Percentiles rank a stretch among this genome's conserved stretches.
Conservation (phyloP, 2,329 filamentous ascomycete species). For the Fusarium sp. region DNA sequence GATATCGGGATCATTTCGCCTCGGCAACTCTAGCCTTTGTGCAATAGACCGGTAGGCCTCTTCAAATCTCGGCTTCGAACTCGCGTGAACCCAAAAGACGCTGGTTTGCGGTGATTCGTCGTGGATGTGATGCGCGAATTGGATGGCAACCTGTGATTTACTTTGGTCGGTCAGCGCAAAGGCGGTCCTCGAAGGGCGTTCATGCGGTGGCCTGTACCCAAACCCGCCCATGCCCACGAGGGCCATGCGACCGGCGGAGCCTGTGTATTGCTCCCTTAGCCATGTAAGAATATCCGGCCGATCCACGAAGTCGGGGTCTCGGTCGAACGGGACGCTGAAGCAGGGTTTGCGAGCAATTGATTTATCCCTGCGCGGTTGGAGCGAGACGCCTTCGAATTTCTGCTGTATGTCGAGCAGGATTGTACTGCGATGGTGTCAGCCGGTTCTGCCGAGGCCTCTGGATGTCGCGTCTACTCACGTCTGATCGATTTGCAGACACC, state of each 20-base stretch:
- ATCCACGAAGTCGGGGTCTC: constrained; percentile 48
- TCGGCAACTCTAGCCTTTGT: too few species aligned
- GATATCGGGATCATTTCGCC: too few species aligned
- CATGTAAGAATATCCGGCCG: constrained; percentile 43
- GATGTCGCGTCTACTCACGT: background rate
- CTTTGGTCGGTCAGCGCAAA: too few species aligned
- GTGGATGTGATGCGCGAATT: too few species aligned
- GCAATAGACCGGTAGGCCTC: too few species aligned
- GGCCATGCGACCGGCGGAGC: constrained; percentile 39
- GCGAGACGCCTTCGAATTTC: background rate
- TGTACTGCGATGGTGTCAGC: background rate
- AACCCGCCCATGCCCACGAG: constrained; percentile 52
- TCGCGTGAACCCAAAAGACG: too few species aligned
- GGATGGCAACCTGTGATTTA: too few species aligned
- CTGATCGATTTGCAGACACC: too few species aligned
- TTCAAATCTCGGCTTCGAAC: too few species aligned
- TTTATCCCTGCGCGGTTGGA: background rate
- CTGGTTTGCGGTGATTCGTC: too few species aligned
- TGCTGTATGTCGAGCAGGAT: constrained; percentile 6
- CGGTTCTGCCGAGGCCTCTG: too few species aligned
- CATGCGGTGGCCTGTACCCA: constrained; percentile 18
- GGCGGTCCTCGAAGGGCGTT: background rate
- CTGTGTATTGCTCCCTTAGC: constrained; percentile 34
- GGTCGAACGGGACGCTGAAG: constrained; percentile 44
- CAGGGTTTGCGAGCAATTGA: background rate